Percentiles rank a stretch among this genome's conserved stretches.
Evolutionary conservation across 257 asterid genomes (phyloP).

Genomic region (Ocimum tenuiflorum): DNA sequence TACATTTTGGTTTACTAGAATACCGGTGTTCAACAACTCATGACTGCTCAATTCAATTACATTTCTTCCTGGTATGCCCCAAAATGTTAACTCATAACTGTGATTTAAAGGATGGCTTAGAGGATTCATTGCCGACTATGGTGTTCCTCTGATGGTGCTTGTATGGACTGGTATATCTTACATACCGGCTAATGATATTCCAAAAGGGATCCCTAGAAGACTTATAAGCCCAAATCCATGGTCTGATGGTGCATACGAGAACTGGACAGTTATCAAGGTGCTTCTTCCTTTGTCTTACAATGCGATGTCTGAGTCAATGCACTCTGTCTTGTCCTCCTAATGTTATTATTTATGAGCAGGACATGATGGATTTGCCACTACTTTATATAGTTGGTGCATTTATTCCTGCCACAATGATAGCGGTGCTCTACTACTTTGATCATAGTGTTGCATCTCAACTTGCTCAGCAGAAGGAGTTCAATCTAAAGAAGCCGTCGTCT

Average conservation of each 20-base stretch:
- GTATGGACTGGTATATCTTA: slow-evolving; percentile 89
- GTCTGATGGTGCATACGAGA: slow-evolving; percentile 91
- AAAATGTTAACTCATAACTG: slow-evolving; percentile 19
- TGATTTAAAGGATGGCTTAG: slow-evolving; percentile 65
- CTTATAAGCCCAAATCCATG: slow-evolving; percentile 98
- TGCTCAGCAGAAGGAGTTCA: slow-evolving; percentile 88
- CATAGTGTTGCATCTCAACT: slow-evolving; percentile 99
- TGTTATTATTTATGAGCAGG: slow-evolving; percentile 39
- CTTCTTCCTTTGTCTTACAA: neutral
- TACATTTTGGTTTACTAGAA: neutral
- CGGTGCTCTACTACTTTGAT: slow-evolving; percentile 96
- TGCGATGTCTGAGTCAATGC: too few relatives aligned
- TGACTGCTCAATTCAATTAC: neutral
- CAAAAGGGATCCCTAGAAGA: slow-evolving; percentile 78
- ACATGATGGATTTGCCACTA: slow-evolving; percentile 81
- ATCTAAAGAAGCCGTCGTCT: slow-evolving; percentile 83
- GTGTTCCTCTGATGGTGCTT: slow-evolving; percentile 91
- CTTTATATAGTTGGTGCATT: slow-evolving; percentile 82
- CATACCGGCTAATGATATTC: slow-evolving; percentile 64
- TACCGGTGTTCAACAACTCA: too few relatives aligned
- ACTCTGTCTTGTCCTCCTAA: neutral
- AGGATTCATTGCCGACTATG: slow-evolving; percentile 90
- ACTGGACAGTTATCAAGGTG: slow-evolving; percentile 97
- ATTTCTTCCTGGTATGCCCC: neutral
- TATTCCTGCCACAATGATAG: slow-evolving; percentile 97